Conservation (phyloP, 179 eudicot species). For the Sideroxylon spinosum region DNA sequence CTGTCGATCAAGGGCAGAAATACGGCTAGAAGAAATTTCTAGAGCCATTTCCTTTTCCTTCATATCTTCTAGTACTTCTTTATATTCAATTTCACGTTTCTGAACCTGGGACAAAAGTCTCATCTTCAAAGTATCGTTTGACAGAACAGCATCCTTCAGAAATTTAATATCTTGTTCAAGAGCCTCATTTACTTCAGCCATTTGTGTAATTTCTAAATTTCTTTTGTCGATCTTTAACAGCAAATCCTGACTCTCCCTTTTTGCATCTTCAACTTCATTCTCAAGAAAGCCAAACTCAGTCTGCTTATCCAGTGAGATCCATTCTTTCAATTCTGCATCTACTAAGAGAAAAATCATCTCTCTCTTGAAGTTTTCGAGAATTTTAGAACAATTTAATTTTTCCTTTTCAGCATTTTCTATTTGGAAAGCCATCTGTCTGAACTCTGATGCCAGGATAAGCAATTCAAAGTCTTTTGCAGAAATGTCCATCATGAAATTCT, state of each 20-base stretch:
- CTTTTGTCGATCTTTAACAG: slow-evolving; percentile 16
- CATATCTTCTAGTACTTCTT: slow-evolving; percentile 24
- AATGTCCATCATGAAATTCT: slow-evolving; percentile 41
- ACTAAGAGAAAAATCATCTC: slow-evolving; percentile 41
- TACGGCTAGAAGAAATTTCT: slow-evolving; percentile 26
- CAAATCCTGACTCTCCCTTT: slow-evolving; percentile 23
- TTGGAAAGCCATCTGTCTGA: slow-evolving; percentile 38
- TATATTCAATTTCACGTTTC: slow-evolving; percentile 28
- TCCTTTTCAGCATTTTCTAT: slow-evolving; percentile 29
- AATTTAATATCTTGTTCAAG: slow-evolving; percentile 25
- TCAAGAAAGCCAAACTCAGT: slow-evolving; percentile 32
- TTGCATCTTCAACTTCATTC: slow-evolving; percentile 30
- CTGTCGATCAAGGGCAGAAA: slow-evolving; percentile 30
- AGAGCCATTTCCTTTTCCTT: slow-evolving; percentile 35
- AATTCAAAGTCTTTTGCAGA: slow-evolving; percentile 62
- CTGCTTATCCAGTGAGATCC: slow-evolving; percentile 45
- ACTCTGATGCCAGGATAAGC: slow-evolving; percentile 48
- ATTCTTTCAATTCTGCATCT: slow-evolving; percentile 37
- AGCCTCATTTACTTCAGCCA: slow-evolving; percentile 20
- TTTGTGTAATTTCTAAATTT: slow-evolving; percentile 16
- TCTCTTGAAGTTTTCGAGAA: slow-evolving; percentile 40
- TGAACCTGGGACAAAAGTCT: slow-evolving; percentile 32
- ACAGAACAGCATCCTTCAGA: slow-evolving; percentile 20
- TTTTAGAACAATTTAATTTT: slow-evolving; percentile 20
- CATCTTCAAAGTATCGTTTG: slow-evolving; percentile 28